Evolutionary conservation across 352 stramenopile species (phyloP), one percentile per base, ranked within the genome.

Genomic region (Pythium dissimile): DNA sequence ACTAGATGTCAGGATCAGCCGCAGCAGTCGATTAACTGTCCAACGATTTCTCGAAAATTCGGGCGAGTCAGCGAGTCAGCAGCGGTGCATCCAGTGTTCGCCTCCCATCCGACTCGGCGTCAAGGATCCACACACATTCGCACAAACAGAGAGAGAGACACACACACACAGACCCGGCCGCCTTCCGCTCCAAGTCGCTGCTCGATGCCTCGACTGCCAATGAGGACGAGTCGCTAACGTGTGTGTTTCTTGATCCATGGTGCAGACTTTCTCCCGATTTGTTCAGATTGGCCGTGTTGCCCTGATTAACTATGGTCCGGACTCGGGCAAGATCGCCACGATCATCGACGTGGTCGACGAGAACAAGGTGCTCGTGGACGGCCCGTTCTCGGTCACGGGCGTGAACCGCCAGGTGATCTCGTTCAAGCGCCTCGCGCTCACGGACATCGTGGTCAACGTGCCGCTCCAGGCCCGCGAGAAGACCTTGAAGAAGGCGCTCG

Each of bases 311-410:
- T 99, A 99, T 72, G 98, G 98, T 75, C 92, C 94, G 41, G 89
- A 99, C 63, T 78, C 85, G 44, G 97, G 97, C 72, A 99, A 99
- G 85, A 91, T 99, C 55, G 92, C 86, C 69, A 98, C 94, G 51
- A 99, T 99, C 81, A 97, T 99, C 75, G 97, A 99, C 77, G 96
- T 99, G 56, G 94, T 99, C 47, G 97, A 99, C 69, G 90, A 98
- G 79, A 99, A 99, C 88, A 99, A 97, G 80, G 85, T 88, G 46
- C 84, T 99, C n/a, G 82, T 99, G 37, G 97, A 99, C 63, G 97
- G 96, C 64, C 97, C 97, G 30, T 88, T 92, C 62, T 84, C 86
- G 67, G 84, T 97, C 50, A 99, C 97, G 31, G 97, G 95, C 62
- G 96, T 99, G 35, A 88, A 92, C 58, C 95, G 97, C 74, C 97